phyloP scores from a whole-genome alignment of 805 yeast species.

The Cyberlindnera euphorbiiphila region DNA sequence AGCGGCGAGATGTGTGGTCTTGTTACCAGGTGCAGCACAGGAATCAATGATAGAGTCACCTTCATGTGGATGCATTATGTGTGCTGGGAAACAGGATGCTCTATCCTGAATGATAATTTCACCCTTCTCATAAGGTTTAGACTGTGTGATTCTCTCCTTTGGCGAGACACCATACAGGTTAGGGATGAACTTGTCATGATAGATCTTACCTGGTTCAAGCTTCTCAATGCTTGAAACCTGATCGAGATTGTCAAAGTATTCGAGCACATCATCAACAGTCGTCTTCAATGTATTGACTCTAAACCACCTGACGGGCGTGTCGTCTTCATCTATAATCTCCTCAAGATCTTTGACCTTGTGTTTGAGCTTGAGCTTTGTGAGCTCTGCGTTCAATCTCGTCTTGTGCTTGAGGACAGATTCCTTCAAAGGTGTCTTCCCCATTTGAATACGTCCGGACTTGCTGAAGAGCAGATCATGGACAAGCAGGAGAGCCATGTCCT shows the following conservation, averaged over 20 bases:
- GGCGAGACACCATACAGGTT: conserved; percentile 82
- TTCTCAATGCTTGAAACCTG: conserved; percentile 44
- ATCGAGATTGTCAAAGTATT: conserved; percentile 38
- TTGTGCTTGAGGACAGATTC: conserved; percentile 75
- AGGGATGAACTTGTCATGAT: conserved; percentile 69
- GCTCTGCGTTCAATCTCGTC: conserved; percentile 78
- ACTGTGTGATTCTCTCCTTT: conserved; percentile 59
- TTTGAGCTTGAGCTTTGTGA: conserved; percentile 71
- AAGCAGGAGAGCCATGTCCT: conserved; percentile 55
- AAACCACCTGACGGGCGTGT: conserved; percentile 78
- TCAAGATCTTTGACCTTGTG: conserved; percentile 56
- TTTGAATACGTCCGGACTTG: conserved; percentile 75
- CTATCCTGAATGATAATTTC: conserved; percentile 89
- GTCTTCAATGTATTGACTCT: conserved; percentile 64
- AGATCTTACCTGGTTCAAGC: conserved; percentile 54
- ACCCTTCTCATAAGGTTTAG: conserved; percentile 71
- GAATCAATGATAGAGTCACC: conserved; percentile 78
- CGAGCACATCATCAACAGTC: conserved; percentile 29
- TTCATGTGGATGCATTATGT: conserved; percentile 60
- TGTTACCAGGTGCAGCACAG: conserved; percentile 98
- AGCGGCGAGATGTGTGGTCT: conserved; percentile 89
- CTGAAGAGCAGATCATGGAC: conserved; percentile 80
- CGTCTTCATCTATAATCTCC: conserved; percentile 53
- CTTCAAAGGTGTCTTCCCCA: conserved; percentile 84
- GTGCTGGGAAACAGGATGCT: conserved; percentile 95